Evolutionary conservation across 169 alveolate genomes (phyloP), one percentile per base, ranked within the genome.

Genomic region (Cyclospora cayetanensis): DNA sequence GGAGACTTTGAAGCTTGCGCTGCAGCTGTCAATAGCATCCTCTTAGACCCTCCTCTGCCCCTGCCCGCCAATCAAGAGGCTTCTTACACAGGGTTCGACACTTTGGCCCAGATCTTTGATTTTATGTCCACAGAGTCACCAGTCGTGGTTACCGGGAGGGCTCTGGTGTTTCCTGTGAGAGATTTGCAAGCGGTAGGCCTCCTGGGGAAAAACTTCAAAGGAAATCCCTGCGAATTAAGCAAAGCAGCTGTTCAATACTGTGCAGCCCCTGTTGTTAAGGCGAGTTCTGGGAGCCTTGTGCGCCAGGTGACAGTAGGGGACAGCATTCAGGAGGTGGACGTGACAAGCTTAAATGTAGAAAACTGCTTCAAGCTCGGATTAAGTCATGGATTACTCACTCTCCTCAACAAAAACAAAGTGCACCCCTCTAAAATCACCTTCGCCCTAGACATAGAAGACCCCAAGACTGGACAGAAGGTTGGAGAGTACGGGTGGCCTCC

Each of bases 51-150:
- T 11, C 11, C 55, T 41, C n/a, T 83, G 41, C 80, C 90, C 20
- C 90, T 83, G 31, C 90, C 90, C n/a, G 90, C 90, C 60, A 83
- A 83, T 63, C 76, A 53, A 27, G 90, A 83, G 27, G 90, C 90
- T 5, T 68, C 42, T 7, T 53, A 42, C 46, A 50, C 66, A 25
- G 90, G 90, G n/a, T 83, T 83, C 60, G 90, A 83, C 39, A 83
- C 90, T n/a, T 63, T 60, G 20, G 90, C 52, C 4, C 90, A 83
- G 25, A 83, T 83, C 35, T 83, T 83, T 63, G 42, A 53, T 12
- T 55, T 60, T 25, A n/a, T 83, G 37, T 53, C 90, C 63, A 50
- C 90, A 2, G 42, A 42, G 2, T 34, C 90, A 3, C 79, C 90
- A 3, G 53, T 83, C 42, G 42, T 83, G n/a, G 41, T 83, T 46